phyloP scores from a whole-genome alignment of 345 rosid genomes.

The Acer yangbiense region DNA sequence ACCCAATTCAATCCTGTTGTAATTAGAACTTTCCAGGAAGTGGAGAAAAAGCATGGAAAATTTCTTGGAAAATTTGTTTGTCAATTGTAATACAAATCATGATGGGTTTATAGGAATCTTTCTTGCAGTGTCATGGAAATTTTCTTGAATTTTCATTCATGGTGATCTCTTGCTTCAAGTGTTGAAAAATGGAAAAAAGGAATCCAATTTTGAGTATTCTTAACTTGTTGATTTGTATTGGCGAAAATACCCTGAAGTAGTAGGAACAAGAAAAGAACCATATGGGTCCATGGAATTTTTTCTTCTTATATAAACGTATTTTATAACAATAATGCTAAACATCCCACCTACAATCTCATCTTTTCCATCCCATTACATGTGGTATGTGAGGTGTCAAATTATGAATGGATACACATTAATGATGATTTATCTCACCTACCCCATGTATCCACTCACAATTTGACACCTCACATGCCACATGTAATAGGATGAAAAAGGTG shows the following conservation, averaged over 20 bases:
- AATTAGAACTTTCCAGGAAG: not conserved
- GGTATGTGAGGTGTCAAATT: too few species aligned
- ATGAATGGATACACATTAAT: too few species aligned
- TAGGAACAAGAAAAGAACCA: not conserved
- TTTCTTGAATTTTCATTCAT: not conserved
- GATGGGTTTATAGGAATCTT: not conserved
- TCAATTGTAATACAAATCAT: not conserved
- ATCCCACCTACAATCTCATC: too few species aligned
- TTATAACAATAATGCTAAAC: too few species aligned
- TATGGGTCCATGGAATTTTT: not conserved
- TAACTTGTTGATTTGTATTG: conserved; percentile 6
- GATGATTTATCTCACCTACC: too few species aligned
- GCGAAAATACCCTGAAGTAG: not conserved
- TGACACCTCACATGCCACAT: too few species aligned
- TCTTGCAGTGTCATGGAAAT: not conserved
- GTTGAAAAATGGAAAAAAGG: not conserved
- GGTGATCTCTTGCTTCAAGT: conserved; percentile 1
- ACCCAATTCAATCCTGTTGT: not conserved
- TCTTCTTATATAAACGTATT: too few species aligned
- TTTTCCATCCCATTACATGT: too few species aligned
- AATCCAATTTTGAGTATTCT: not conserved
- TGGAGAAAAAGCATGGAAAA: not conserved
- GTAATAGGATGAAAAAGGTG: too few species aligned
- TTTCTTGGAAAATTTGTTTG: not conserved
- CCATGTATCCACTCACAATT: too few species aligned